A percentile compares a stretch with the other conserved stretches of the same genome.
Evolutionary conservation across 2,329 filamentous ascomycete genomes (phyloP).

Genomic region (Aureobasidium subglaciale): DNA sequence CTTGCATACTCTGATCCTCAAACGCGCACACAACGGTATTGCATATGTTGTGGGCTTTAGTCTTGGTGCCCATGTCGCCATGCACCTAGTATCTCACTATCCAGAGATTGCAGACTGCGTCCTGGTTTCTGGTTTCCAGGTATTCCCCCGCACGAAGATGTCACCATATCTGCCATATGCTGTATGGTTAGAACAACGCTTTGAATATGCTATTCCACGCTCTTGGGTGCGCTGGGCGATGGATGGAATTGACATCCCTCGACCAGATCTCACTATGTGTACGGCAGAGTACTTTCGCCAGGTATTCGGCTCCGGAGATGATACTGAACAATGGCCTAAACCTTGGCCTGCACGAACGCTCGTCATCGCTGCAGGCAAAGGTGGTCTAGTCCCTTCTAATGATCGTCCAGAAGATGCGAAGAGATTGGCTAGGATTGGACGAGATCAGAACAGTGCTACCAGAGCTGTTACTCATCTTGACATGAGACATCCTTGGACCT

Average conservation of each 20-base stretch:
- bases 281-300: neutral
- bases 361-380: neutral
- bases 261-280: neutral
- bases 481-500: neutral
- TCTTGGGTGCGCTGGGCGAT: neutral
- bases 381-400: neutral
- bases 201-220: neutral
- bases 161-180: neutral
- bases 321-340: neutral
- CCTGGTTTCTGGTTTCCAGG: neutral
- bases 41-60: slow-evolving; percentile 6
- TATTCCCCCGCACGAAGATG: neutral
- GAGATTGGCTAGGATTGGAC: neutral
- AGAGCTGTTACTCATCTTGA: neutral
- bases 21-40: neutral
- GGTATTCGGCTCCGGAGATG: neutral
- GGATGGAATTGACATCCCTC: neutral
- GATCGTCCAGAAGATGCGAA: neutral
- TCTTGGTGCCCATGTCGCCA: slow-evolving; percentile 1
- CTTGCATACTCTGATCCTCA: neutral
- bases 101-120: neutral
- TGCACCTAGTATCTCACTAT: neutral
- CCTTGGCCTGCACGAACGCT: neutral
- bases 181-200: neutral
- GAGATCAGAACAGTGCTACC: neutral